Base-by-base conservation (phyloP, 352 stramenopile genomes). In the Albugo candida region DNA sequence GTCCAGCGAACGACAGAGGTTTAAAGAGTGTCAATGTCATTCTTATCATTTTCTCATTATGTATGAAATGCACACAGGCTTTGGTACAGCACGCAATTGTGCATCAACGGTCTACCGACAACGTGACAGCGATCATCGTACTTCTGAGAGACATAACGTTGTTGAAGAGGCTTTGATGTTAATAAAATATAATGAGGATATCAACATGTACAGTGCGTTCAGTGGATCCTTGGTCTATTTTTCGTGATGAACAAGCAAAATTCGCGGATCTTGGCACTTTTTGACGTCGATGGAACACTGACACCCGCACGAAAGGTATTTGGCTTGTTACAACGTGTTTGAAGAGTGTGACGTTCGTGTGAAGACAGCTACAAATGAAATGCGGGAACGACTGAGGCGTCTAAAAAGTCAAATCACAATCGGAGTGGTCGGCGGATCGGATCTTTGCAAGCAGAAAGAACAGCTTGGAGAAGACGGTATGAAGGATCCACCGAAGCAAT, bases 371-470 rank as follows among this genome's bases (percentile, higher is more conserved):
- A 93, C 82, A 34, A 53, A 70, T 0, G 83, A 94, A 54, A 97
- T 98, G 89, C 65, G 86, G 50, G 65, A 59, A n/a, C 97, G 96
- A 47, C 76, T 99, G 48, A 75, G 88, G 46, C 78, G 83, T 50
- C 75, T 99, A 53, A 93, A 70, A 48, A 83, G 85, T 58, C 63
- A 64, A 56, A 97, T 98, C 56, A 97, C 89, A 6, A 87, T 98
- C 48, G 95, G 95, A 37, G 95, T 99, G 51, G 95, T 99, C 31
- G 95, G 95, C 49, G 95, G 95, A 45, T 98, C 91, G 37, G 95
- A 99, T 64, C 73, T 99, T 36, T 76, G 92, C 24, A 99, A 99
- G 77, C 95, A 99, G 64, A 93, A 97, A 74, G 94, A 99, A 59
- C 95, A 99, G 63, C 80, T 99, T 16, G 95, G 95, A 47, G 75